These are phyloP conservation scores for Conticribra weissflogii DNA, from an alignment of 108 stramenopile genomes.

Conservation along the genomic window DNA sequence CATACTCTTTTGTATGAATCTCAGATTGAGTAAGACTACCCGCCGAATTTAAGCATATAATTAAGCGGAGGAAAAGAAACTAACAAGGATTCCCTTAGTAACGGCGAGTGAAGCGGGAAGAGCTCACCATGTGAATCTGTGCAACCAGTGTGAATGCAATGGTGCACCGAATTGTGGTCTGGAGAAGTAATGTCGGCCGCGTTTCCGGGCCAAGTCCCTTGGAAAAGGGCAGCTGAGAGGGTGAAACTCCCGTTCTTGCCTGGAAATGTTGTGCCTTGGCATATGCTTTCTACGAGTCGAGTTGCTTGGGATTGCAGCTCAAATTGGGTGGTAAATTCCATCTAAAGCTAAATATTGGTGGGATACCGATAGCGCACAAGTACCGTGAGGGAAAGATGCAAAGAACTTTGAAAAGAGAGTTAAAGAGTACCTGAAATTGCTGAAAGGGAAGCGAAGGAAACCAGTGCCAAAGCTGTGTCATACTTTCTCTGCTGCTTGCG, in stretches of 20 bases:
- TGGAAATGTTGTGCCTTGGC: slow-evolving; percentile 53
- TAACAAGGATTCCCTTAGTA: slow-evolving; percentile 96
- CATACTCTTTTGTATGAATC: slow-evolving; percentile 49
- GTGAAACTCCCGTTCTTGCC: slow-evolving; percentile 92
- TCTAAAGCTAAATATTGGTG: slow-evolving; percentile 94
- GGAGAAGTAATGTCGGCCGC: slow-evolving; percentile 65
- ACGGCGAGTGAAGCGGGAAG: slow-evolving; percentile 95
- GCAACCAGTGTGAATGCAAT: slow-evolving; percentile 22
- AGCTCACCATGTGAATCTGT: slow-evolving; percentile 88
- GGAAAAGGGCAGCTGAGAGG: slow-evolving; percentile 91
- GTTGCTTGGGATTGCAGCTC: slow-evolving; percentile 96
- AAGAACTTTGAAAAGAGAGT: slow-evolving; percentile 99
- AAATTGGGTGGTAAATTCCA: slow-evolving; percentile 96
- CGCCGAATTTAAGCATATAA: slow-evolving; percentile 99
- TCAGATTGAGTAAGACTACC: slow-evolving; percentile 89
- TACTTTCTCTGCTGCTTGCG: slow-evolving; percentile 63
- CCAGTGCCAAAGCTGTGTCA: slow-evolving; percentile 67
- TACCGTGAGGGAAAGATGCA: slow-evolving; percentile 95
- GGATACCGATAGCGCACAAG: slow-evolving; percentile 96
- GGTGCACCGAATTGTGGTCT: slow-evolving; percentile 90
- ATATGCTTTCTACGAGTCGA: slow-evolving; percentile 85
- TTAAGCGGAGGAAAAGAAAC: slow-evolving; percentile 98
- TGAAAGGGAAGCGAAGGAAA: slow-evolving; percentile 94
- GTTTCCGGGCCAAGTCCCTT: slow-evolving; percentile 82
- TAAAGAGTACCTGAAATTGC: slow-evolving; percentile 98